Evolutionary conservation across 2,329 filamentous ascomycete genomes (phyloP).

Genomic region (Verticillium dahliae): DNA sequence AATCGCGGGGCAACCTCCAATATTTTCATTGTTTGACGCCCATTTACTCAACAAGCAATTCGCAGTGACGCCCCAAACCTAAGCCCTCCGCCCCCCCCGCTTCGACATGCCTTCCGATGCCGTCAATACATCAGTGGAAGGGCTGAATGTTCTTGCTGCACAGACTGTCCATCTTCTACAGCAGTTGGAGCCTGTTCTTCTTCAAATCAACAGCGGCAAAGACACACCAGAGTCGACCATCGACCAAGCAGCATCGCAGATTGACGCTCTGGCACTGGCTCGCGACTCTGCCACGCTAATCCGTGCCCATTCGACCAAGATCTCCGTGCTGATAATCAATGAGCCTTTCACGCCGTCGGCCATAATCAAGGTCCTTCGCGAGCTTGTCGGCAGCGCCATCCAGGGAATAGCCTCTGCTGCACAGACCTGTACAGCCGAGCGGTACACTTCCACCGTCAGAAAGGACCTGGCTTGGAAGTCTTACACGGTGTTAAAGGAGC

Average conservation of each 20-base stretch:
- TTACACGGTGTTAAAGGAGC: slow-evolving; percentile 54
- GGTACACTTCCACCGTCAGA: slow-evolving; percentile 58
- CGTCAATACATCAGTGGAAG: slow-evolving; percentile 22
- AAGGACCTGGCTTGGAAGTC: slow-evolving; percentile 56
- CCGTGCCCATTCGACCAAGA: slow-evolving; percentile 77
- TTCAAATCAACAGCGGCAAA: slow-evolving; percentile 27
- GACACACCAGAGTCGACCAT: slow-evolving; percentile 8
- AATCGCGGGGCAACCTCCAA: slow-evolving; percentile 12
- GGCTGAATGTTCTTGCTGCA: slow-evolving; percentile 30
- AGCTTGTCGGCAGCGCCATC: slow-evolving; percentile 67
- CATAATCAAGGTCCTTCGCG: slow-evolving; percentile 61
- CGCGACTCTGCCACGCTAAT: slow-evolving; percentile 67
- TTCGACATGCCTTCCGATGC: background rate
- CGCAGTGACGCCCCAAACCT: background rate
- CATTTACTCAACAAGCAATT: background rate
- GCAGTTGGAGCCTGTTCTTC: slow-evolving; percentile 34
- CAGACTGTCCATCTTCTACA: slow-evolving; percentile 30
- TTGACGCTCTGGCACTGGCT: slow-evolving; percentile 61
- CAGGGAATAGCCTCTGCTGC: slow-evolving; percentile 68
- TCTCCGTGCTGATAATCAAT: slow-evolving; percentile 81
- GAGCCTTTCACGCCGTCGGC: slow-evolving; percentile 80
- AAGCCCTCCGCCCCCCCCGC: background rate
- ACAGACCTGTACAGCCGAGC: slow-evolving; percentile 53
- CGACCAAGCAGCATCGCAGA: slow-evolving; percentile 13
- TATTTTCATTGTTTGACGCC: slow-evolving; percentile 4